Evolutionary conservation across 164 flowering plant genomes (phyloP), one percentile per base, ranked within the genome.

Genomic region (Macadamia integrifolia): DNA sequence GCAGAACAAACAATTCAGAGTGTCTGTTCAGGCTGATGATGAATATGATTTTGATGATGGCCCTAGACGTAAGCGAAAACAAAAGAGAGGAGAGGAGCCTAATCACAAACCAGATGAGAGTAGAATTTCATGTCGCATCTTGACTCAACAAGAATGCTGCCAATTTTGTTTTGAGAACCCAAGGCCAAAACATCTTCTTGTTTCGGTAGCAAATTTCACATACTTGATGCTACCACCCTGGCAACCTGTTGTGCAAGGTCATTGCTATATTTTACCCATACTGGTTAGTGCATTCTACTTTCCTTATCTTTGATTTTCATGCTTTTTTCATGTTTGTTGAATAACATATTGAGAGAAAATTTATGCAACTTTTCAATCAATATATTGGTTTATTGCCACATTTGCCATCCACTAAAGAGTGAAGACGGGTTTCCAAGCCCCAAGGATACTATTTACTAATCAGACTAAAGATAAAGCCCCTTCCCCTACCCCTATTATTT

Each of bases 81-180:
- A 71, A 72, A 84, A 81, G 66, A 87, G 76, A 61, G 79, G 73
- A 50, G 81, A 69, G n/a, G 61, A 44, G 11, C 58, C 68, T 69
- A 84, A 77, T 40, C 77, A 72, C 43, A 79, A 75, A 59, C 69
- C 53, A 35, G 23, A 61, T 57, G 74, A 74, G 40, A 84, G 62
- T 6, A 71, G 58, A 63, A 79, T 76, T 57, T 69, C 78, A 30
- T 82, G 73, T 58, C 91, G 85, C 58, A 70, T 92, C 35, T 42
- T 84, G 72, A 87, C 98, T 64, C 97, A 90, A 75, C 89, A 88
- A 63, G 97, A 92, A 70, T 88, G 92, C 44, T 94, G 99, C 70
- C 85, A 77, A 23, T 90, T 87, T 75, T 94, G 98, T 71, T 89
- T 92, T 71, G 97, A 92, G 80, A 90, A 87, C 73, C 90, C 90